Percentiles rank a stretch among this genome's conserved stretches.
These are phyloP conservation scores for Pterocarpus macrocarpus DNA, from an alignment of 306 rosid species.

Conservation along the genomic window DNA sequence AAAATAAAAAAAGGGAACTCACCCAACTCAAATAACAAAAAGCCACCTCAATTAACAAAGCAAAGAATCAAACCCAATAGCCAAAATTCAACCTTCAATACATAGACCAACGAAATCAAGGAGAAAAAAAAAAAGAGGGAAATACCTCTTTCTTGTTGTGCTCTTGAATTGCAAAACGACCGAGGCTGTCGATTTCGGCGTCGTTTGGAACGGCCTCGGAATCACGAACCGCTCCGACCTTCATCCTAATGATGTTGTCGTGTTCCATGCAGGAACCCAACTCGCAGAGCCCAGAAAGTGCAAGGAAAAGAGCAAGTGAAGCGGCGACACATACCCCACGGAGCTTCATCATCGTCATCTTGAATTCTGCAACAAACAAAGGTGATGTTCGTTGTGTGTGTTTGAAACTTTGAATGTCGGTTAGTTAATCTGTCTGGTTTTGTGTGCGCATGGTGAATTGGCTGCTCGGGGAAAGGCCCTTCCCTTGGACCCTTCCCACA, in stretches of 20 bases:
- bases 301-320: slow-evolving; percentile 19
- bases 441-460: too few species aligned
- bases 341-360: slow-evolving; percentile 44
- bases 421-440: too few species aligned
- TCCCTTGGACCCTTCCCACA: neutral
- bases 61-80: neutral
- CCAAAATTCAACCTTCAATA: neutral
- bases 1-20: neutral
- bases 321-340: neutral
- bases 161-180: slow-evolving; percentile 64
- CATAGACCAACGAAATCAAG: neutral
- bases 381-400: neutral
- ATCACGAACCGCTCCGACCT: slow-evolving; percentile 45
- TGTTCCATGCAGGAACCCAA: slow-evolving; percentile 45
- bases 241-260: slow-evolving; percentile 26
- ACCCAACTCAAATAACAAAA: neutral
- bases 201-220: slow-evolving; percentile 41
- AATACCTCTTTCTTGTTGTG: slow-evolving; percentile 62
- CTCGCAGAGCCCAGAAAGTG: slow-evolving; percentile 43
- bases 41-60: neutral
- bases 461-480: neutral
- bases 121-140: neutral
- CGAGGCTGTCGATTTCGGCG: slow-evolving; percentile 52
- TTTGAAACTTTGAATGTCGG: neutral
- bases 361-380: neutral